Evolutionary conservation across 1,284 basidiomycete genomes (phyloP).

Genomic region (Singerocomus rubriflavus): DNA sequence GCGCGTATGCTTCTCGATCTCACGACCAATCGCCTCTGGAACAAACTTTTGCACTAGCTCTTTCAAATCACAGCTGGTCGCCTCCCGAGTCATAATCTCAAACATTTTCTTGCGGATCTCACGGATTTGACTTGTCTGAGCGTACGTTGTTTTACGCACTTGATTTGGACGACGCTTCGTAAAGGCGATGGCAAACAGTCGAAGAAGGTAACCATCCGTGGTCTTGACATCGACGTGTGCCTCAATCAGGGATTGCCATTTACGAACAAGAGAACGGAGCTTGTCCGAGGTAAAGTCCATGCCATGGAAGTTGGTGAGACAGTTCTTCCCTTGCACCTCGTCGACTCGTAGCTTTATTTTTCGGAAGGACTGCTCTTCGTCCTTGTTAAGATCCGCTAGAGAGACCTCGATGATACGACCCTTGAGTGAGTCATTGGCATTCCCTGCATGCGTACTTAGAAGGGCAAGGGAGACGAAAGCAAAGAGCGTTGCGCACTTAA

Average conservation of each 20-base stretch:
- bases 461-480: constrained; percentile 7
- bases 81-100: constrained; percentile 98
- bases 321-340: constrained; percentile 98
- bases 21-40: constrained; percentile 97
- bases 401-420: constrained; percentile 97
- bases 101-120: constrained; percentile 99
- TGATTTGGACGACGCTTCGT: constrained; percentile 96
- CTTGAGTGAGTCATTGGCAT: constrained; percentile 98
- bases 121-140: constrained; percentile 91
- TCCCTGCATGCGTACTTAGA: constrained; percentile 59
- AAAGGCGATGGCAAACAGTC: constrained; percentile 99
- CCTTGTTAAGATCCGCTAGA: constrained; percentile 98
- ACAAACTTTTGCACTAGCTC: constrained; percentile 99
- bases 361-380: constrained; percentile 99
- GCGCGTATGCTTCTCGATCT: constrained; percentile 98
- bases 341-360: constrained; percentile 99
- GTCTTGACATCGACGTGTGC: constrained; percentile 99
- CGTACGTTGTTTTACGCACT: constrained; percentile 99
- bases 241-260: constrained; percentile 99
- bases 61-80: constrained; percentile 95
- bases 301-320: constrained; percentile 99
- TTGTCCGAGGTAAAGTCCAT: constrained; percentile 99
- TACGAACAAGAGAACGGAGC: constrained; percentile 98
- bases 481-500: constrained; percentile 67
- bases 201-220: constrained; percentile 98